Evolutionary conservation across 495 filamentous ascomycete species (phyloP), one percentile per base, ranked within the genome.

Genomic region (Pyrenula massariospora): DNA sequence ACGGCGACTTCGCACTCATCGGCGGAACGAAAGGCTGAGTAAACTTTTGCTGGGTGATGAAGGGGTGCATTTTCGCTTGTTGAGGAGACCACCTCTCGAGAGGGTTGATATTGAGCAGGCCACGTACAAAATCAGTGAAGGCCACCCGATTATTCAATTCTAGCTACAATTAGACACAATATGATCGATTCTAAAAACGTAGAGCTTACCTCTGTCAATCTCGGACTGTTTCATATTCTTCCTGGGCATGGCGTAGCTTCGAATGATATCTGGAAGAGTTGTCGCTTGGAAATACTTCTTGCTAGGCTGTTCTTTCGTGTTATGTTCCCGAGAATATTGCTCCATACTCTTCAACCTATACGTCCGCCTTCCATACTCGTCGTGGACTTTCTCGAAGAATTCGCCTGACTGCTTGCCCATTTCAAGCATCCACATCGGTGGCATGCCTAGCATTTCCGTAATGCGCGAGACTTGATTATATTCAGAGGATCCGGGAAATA

Each of bases 91-190:
- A 99, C 58, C 94, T 77, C 66, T 99, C 94, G 23, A 99, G 78
- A 1, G 94, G 94, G 65, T 95, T 97, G 69, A 96, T 95, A 36
- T 87, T 91, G 54, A 99, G 71, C 25, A 99, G 69, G 10, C 94
- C 94, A 60, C 92, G 85, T n/a, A 96, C 93, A 59, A 99, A 99
- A 68, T 99, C 94, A 62, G 97, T 99, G 64, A 99, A 99, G n/a
- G 94, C 89, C 55, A 92, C 81, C 53, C 94, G 86, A 64, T 97
- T 99, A 63, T 91, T 93, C 81, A 99, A 90, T 82, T 99, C 94
- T 99, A 64, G 22, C 21, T 48, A 47, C 50, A 42, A 56, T 77
- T 62, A 75, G 66, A 22, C 12, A 10, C 23, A 10, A 10, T 19
- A 51, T 11, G 31, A n/a, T 12, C 31, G 2, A 50, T 20, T 48